Conservation (phyloP, 805 yeast genomes). For the Yamadazyma laniorum region DNA sequence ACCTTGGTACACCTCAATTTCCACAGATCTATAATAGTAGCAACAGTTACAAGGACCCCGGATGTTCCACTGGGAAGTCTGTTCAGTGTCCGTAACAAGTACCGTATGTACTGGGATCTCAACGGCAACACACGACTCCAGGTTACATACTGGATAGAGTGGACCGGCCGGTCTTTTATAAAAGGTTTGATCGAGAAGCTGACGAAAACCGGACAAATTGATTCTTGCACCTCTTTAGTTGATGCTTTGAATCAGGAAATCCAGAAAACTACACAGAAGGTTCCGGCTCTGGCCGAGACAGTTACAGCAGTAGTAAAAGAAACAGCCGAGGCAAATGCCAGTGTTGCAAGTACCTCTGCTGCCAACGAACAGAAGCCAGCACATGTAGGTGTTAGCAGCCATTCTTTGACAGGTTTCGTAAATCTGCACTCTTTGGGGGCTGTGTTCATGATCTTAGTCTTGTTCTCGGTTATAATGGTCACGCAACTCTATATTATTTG, state of each 20-base stretch:
- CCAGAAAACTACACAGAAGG: neutral
- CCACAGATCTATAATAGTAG: conserved; percentile 54
- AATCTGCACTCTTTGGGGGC: neutral
- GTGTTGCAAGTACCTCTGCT: neutral
- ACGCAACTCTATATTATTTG: neutral
- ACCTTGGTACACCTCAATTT: conserved; percentile 54
- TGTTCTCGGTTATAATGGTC: neutral
- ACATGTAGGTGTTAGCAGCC: neutral
- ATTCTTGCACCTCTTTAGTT: conserved; percentile 53
- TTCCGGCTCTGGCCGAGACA: neutral
- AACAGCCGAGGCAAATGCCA: neutral
- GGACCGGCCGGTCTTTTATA: conserved; percentile 93
- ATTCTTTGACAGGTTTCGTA: neutral
- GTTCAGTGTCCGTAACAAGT: conserved; percentile 73
- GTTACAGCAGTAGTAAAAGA: neutral
- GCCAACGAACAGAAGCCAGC: neutral
- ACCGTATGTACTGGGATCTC: conserved; percentile 71
- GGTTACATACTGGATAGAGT: conserved; percentile 73
- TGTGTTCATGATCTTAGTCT: neutral
- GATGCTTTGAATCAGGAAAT: conserved; percentile 36
- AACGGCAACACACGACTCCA: conserved; percentile 57
- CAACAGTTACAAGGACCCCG: conserved; percentile 73
- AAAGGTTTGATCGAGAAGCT: conserved; percentile 86
- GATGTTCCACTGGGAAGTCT: conserved; percentile 92
- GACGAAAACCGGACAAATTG: conserved; percentile 74